Evolutionary conservation across 2,329 filamentous ascomycete species (phyloP), one percentile per base, ranked within the genome.

Genomic region (Pseudocercospora macadamiae): DNA sequence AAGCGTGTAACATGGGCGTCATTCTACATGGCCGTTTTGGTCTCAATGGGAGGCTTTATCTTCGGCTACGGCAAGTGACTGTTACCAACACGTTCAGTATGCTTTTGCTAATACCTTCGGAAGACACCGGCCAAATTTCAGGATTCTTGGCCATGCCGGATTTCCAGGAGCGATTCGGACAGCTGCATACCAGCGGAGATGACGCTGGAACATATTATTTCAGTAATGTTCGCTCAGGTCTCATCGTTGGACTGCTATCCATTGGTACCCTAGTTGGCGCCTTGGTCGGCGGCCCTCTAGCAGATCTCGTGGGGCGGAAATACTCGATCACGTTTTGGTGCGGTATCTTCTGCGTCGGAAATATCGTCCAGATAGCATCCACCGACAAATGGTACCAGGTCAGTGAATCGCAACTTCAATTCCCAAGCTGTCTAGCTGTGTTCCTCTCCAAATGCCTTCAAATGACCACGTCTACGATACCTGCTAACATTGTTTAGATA

Each of bases 351-450:
- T 85, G 82, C 62, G 74, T 88, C 37, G 87, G 87, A 52, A 87
- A 85, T 48, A 76, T 86, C 42, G 82, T 89, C 32, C 87, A 89
- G 71, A 85, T 90, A 65, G 80, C 85, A 0, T 85, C 85, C 0
- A 67, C 74, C 1, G 70, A 64, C 2, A 73, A 74, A 36, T 89
- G 87, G 87, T 83, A 82, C 59, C 86, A 89, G 66, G 81, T n/a
- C n/a, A n/a, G n/a, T n/a, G n/a, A n/a, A n/a, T n/a, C n/a, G n/a
- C n/a, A n/a, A n/a, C n/a, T n/a, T n/a, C n/a, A n/a, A n/a, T n/a
- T n/a, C n/a, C n/a, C n/a, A n/a, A n/a, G n/a, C n/a, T n/a, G n/a
- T n/a, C n/a, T n/a, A n/a, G n/a, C n/a, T n/a, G n/a, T n/a, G n/a
- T n/a, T n/a, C n/a, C n/a, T n/a, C n/a, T n/a, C n/a, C n/a, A n/a